These are phyloP conservation scores for Fonsecaea multimorphosa DNA, from an alignment of 2,329 filamentous ascomycete species.

Conservation along the genomic window DNA sequence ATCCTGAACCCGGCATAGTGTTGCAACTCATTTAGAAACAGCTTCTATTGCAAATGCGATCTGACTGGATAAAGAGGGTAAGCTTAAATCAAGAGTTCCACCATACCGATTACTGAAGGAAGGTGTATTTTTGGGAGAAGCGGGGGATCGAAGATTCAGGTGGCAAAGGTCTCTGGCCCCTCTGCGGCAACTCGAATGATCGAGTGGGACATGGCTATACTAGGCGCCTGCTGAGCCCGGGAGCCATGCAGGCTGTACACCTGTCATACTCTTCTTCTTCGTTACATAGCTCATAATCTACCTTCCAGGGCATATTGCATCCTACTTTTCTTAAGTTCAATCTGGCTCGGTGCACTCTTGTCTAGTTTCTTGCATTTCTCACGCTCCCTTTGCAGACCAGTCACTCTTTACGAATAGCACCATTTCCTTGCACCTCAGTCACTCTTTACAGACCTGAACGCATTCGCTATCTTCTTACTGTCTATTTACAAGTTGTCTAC, in stretches of 20 bases:
- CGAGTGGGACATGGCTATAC: neutral
- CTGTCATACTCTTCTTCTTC: neutral
- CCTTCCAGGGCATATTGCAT: neutral
- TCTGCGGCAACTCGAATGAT: neutral
- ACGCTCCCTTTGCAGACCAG: constrained; percentile 3
- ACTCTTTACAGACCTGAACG: neutral
- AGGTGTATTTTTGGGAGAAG: neutral
- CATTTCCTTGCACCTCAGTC: neutral
- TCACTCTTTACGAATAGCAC: neutral
- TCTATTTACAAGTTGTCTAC: neutral
- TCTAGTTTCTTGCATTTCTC: neutral
- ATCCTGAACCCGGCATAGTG: neutral
- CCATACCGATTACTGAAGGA: neutral
- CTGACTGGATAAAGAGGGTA: neutral
- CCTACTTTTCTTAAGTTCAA: neutral
- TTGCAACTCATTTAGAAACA: neutral
- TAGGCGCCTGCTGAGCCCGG: neutral
- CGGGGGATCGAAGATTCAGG: neutral
- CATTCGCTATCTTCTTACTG: neutral
- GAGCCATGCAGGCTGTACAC: neutral
- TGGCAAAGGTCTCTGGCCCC: neutral
- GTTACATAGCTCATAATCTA: neutral
- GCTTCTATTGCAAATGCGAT: neutral
- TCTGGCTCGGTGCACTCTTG: neutral
- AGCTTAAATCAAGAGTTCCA: neutral